Base-by-base conservation (phyloP, 371 early-diverging fungal species). In the Rhizopus arrhizus region DNA sequence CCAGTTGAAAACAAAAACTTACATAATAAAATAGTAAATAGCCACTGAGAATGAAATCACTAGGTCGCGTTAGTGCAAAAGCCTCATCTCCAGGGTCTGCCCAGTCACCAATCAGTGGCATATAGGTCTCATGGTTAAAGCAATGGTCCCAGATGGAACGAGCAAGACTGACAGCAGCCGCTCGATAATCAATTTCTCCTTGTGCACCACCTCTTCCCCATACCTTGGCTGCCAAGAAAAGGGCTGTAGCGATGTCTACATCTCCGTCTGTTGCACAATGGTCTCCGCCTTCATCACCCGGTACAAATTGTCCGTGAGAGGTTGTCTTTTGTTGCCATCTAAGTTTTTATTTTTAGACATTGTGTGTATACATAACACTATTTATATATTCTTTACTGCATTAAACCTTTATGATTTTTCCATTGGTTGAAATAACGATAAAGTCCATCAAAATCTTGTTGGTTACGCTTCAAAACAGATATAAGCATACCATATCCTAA, bases 21-120 rank as follows among this genome's bases (percentile, higher is more conserved):
- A 73, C 77, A 40, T 81, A 73, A 41, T 82, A 81, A 56, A 86
- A 86, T 3, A 85, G 69, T 51, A 84, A 53, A 42, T 79, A 86
- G 7, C 80, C 83, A 43, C 81, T 75, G 12, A 86, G 66, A 58
- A 86, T 83, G 54, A 85, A 86, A 65, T 85, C 85, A 54, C 82
- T 80, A 0, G 87, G 84, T 32, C 87, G 65, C 2, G 84, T 86
- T 31, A 85, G 72, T 33, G 72, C 61, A 38, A 75, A 70, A 16
- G 74, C 80, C 33, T 84, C 83, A 49, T 81, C 80, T n/a, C 83
- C 84, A 36, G 70, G 73, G 43, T 79, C 75, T 31, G 83, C 84
- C 87, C 87, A 86, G 53, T 86, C 87, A 15, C 87, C 87, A 22
- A 86, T 61, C 12, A 82, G 58, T 0, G 85, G 83, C 83, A 84